Conservation (phyloP, 2,329 filamentous ascomycete species). For the Sarocladiaceae sp. region DNA sequence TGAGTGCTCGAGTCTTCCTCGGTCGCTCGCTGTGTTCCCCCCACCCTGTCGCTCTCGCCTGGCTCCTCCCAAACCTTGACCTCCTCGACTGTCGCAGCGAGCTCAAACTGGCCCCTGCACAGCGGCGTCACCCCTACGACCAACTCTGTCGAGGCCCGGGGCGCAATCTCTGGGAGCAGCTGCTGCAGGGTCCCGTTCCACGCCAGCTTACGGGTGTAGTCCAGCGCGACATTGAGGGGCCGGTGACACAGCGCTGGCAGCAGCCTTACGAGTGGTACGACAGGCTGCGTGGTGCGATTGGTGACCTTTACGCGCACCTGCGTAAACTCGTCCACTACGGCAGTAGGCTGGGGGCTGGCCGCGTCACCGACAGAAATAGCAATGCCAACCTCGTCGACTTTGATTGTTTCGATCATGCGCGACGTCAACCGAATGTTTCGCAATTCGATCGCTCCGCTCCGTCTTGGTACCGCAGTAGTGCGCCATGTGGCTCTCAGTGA, state of each 20-base stretch:
- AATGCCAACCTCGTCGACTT: conserved; percentile 70
- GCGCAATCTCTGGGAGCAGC: conserved; percentile 55
- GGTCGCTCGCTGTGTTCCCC: conserved; percentile 22
- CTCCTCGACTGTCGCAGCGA: conserved; percentile 77
- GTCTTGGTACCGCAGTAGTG: conserved; percentile 41
- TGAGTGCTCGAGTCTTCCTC: conserved; percentile 46
- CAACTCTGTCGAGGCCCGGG: conserved; percentile 53
- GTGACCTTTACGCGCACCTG: conserved; percentile 63
- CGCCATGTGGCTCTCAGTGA: conserved; percentile 67
- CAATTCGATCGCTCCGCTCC: conserved; percentile 66
- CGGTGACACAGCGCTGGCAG: conserved; percentile 72
- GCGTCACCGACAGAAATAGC: conserved; percentile 46
- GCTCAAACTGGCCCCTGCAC: conserved; percentile 75
- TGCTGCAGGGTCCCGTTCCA: conserved; percentile 84
- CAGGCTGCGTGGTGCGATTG: conserved; percentile 63
- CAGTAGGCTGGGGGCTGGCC: conserved; percentile 15
- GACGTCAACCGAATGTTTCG: conserved; percentile 66
- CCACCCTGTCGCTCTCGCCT: conserved; percentile 16
- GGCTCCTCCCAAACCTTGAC: conserved; percentile 45
- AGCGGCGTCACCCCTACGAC: conserved; percentile 67
- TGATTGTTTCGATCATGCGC: conserved; percentile 78
- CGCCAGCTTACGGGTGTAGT: conserved; percentile 73
- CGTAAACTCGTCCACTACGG: conserved; percentile 50
- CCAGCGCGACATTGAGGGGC: conserved; percentile 64
- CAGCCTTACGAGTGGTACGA: conserved; percentile 68